phyloP scores from a whole-genome alignment of 768 basidiomycete species.

The Clathrus columnatus region DNA sequence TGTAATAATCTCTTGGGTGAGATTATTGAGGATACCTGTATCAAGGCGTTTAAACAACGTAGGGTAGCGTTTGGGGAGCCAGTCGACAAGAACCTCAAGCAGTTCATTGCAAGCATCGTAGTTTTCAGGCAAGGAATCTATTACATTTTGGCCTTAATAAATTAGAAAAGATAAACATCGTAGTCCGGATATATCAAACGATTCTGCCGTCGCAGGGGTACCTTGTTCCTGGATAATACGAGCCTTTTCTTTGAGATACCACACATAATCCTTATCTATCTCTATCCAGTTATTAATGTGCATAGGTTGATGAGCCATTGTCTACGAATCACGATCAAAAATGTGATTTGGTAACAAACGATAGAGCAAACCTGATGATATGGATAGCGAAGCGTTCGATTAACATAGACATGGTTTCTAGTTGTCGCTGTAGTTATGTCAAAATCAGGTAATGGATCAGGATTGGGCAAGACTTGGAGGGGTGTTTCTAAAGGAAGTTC shows the following conservation, averaged over 20 bases:
- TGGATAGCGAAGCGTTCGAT: conserved; percentile 16
- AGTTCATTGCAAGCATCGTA: conserved; percentile 42
- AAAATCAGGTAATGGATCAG: conserved; percentile 13
- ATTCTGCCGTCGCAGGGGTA: background rate
- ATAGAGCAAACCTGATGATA: conserved; percentile 16
- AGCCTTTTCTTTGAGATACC: conserved; percentile 25
- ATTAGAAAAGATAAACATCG: background rate
- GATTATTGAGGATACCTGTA: conserved; percentile 22
- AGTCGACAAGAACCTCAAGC: conserved; percentile 49
- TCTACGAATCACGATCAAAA: conserved; percentile 11
- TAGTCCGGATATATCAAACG: background rate
- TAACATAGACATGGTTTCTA: conserved; percentile 17
- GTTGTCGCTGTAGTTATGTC: conserved; percentile 15
- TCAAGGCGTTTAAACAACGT: conserved; percentile 32
- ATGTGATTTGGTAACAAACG: background rate
- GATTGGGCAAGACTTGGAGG: conserved; percentile 9
- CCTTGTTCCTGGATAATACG: conserved; percentile 24
- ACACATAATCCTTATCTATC: conserved; percentile 26
- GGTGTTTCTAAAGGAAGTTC: background rate
- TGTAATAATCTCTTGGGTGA: conserved; percentile 19
- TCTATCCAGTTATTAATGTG: conserved; percentile 31
- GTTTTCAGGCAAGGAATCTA: conserved; percentile 41
- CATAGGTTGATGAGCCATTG: conserved; percentile 30
- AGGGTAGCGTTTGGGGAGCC: conserved; percentile 48
- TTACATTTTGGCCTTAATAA: conserved; percentile 27